These are phyloP conservation scores for Diplocarpon rosae DNA, from an alignment of 2,329 filamentous ascomycete genomes.

Conservation along the genomic window DNA sequence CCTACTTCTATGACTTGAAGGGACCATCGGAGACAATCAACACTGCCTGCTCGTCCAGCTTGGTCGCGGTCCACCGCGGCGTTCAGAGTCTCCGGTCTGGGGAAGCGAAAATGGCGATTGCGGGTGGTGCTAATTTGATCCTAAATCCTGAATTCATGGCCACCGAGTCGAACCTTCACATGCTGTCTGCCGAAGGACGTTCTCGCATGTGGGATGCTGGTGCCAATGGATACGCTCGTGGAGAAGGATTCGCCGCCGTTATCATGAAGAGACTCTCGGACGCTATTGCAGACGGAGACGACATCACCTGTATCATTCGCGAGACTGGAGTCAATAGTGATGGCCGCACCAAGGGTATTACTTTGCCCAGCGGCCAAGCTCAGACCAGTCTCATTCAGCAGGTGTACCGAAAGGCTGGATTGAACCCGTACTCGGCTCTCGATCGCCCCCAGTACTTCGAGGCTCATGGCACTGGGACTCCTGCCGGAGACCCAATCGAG, in stretches of 20 bases:
- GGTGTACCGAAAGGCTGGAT: conserved; percentile 34
- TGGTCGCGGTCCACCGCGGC: conserved; percentile 28
- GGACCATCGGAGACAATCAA: conserved; percentile 31
- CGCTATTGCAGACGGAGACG: conserved; percentile 44
- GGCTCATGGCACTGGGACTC: conserved; percentile 18
- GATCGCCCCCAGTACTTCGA: conserved; percentile 14
- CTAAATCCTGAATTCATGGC: conserved; percentile 9
- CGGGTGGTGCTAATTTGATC: conserved; percentile 17
- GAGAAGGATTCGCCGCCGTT: conserved; percentile 47
- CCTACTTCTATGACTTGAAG: conserved; percentile 31
- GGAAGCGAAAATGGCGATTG: conserved; percentile 14
- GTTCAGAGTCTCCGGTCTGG: conserved; percentile 11
- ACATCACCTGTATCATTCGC: conserved; percentile 44
- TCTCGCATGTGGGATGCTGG: conserved; percentile 32
- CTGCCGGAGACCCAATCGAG: conserved; percentile 17
- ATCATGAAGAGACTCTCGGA: conserved; percentile 44
- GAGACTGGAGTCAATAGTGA: conserved; percentile 38
- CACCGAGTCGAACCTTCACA: conserved; percentile 32
- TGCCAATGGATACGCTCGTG: conserved; percentile 17
- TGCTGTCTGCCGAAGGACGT: conserved; percentile 23
- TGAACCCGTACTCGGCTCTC: conserved; percentile 24
- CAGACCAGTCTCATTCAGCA: conserved; percentile 28
- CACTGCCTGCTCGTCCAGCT: conserved; percentile 30
- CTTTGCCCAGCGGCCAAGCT: conserved; percentile 37
- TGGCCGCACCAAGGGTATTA: conserved; percentile 37